Conservation (phyloP, 1,284 basidiomycete species). For the Cryptococcus depauperatus region DNA sequence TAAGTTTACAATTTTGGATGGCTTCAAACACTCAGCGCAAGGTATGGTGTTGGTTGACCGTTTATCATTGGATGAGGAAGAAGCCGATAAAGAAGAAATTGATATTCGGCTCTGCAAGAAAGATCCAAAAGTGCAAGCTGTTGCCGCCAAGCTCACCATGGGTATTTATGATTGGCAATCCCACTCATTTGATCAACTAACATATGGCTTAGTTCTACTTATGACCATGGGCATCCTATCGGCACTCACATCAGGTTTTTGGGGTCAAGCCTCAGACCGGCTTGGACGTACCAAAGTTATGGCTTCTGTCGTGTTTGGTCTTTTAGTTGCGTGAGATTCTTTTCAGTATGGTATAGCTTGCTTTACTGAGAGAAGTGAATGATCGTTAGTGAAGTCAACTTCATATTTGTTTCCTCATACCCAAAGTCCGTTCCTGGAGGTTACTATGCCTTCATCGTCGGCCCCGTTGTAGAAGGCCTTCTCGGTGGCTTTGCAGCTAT, state of each 20-base stretch:
- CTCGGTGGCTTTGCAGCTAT: conserved; percentile 80
- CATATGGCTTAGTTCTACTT: conserved; percentile 51
- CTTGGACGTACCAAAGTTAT: conserved; percentile 69
- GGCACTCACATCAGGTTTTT: conserved; percentile 77
- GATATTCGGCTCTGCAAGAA: conserved; percentile 52
- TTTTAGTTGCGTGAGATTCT: conserved; percentile 60
- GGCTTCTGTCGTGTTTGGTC: conserved; percentile 59
- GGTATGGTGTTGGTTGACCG: background rate
- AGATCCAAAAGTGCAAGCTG: conserved; percentile 64
- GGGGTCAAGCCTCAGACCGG: conserved; percentile 73
- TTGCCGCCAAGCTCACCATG: conserved; percentile 59
- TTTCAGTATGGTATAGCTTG: background rate
- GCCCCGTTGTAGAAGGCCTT: conserved; percentile 71
- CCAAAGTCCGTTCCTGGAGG: conserved; percentile 57
- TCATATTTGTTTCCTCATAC: conserved; percentile 67
- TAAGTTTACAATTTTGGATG: background rate
- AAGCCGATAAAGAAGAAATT: conserved; percentile 17
- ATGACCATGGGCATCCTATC: conserved; percentile 71
- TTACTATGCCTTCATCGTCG: conserved; percentile 68
- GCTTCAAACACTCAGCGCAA: background rate
- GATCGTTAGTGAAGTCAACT: conserved; percentile 58
- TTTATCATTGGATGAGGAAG: background rate
- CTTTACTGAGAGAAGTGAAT: background rate
- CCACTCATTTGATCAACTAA: too few species aligned
- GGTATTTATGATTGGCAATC: conserved; percentile 50